Evolutionary conservation across 805 yeast genomes (phyloP).

Genomic region (Kluyveromyces lactis): DNA sequence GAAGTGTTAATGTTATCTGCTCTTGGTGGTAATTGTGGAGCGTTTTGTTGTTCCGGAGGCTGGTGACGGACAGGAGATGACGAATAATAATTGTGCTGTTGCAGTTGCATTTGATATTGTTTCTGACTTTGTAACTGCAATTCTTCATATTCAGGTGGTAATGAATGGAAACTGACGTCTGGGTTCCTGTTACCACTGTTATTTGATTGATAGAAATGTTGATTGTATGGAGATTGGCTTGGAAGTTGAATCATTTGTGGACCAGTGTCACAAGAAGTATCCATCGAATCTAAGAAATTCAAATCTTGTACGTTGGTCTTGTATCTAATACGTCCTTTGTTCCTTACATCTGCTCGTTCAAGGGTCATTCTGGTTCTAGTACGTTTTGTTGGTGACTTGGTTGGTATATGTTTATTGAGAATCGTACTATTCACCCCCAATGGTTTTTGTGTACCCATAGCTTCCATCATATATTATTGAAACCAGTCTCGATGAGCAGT

Average conservation of each 20-base stretch:
- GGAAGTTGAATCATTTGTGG: background rate
- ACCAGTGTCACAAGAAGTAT: background rate
- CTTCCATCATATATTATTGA: constrained; percentile 1
- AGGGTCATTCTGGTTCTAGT: constrained; percentile 1
- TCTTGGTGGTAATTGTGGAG: constrained; percentile 1
- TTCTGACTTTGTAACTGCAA: background rate
- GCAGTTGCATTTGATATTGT: background rate
- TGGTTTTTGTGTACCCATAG: constrained; percentile 5
- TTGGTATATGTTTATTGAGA: constrained; percentile 1
- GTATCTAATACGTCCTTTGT: background rate
- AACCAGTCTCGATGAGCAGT: too few species aligned
- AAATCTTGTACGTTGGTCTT: background rate
- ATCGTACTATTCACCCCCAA: background rate
- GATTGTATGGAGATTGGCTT: background rate
- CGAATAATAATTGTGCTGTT: constrained; percentile 1
- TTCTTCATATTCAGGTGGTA: background rate
- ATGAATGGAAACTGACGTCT: constrained; percentile 1
- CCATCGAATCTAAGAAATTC: constrained; percentile 2
- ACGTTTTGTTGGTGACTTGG: constrained; percentile 1
- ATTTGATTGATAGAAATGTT: background rate
- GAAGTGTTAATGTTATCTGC: background rate
- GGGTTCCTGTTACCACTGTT: background rate
- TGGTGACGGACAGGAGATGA: constrained; percentile 9
- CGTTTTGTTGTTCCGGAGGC: background rate
- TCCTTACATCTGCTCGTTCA: background rate